Base-by-base conservation (phyloP, 2,329 filamentous ascomycete species). In the Monascus ruber region DNA sequence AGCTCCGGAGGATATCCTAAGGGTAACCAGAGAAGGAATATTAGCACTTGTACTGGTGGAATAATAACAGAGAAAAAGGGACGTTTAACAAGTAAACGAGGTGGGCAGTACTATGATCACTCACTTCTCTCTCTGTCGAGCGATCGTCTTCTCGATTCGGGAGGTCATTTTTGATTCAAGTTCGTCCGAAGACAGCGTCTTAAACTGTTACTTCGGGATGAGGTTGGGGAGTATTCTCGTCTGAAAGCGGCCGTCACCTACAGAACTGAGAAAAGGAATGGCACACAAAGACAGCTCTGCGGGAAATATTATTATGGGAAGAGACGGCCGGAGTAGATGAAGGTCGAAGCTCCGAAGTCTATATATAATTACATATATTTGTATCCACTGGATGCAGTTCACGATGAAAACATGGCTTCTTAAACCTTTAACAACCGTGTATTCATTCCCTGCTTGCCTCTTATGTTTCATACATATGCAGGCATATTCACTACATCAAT, bases 1-100 rank as follows among this genome's bases (percentile, higher is more conserved):
- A 60, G 91, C 82, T 55, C 88, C 89, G 64, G 93, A 86, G 50
- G 78, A 73, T 64, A 94, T 94, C 64, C 86, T 85, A 53, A 39
- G 44, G 35, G 29, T 24, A 42, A 34, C 17, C 17, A 17, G 17
- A 34, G 38, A 11, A 38, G 41, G 41, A 34, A 43, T 33, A 42
- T 53, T 43, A 53, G 47, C 24, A 42, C 31, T 26, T 32, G 24
- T 29, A 36, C 17, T 17, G 17, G 17, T 17, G 17, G 17, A 17
- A 17, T 17, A 17, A 17, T 17, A 17, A 17, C 17, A 17, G 17
- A 17, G 17, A 17, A 17, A 17, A 17, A 17, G 10, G 33, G 24
- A 39, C 32, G 33, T 37, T 32, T 31, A 38, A 26, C 10, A 38
- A 29, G 28, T 33, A 31, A 29, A 24, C 6, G n/a, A 26, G 9